Evolutionary conservation across 73 alveolate species (phyloP).

Genomic region (Paramecium octaurelia): DNA sequence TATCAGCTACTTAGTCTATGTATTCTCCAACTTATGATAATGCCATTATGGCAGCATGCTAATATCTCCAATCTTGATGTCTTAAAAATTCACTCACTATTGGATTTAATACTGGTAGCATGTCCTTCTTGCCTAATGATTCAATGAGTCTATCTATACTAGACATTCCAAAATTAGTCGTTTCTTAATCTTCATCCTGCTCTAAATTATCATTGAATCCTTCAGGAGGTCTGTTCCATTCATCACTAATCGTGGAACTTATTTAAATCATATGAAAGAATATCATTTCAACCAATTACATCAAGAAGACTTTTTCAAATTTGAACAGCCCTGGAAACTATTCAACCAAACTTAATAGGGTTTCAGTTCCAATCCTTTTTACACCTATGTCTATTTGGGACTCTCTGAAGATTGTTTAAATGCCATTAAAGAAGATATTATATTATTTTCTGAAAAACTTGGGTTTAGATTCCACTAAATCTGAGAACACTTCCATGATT

Average conservation of each 20-base stretch:
- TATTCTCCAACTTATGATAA: slow-evolving; percentile 86
- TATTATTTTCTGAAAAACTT: slow-evolving; percentile 74
- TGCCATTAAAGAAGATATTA: slow-evolving; percentile 64
- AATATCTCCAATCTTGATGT: slow-evolving; percentile 86
- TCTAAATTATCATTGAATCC: slow-evolving; percentile 81
- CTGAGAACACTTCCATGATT: slow-evolving; percentile 76
- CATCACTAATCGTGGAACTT: slow-evolving; percentile 73
- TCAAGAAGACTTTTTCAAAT: slow-evolving; percentile 64
- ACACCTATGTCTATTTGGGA: slow-evolving; percentile 61
- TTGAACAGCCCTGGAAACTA: slow-evolving; percentile 72
- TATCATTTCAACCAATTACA: slow-evolving; percentile 68
- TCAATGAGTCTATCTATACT: slow-evolving; percentile 88
- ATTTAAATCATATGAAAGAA: slow-evolving; percentile 82
- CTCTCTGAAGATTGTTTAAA: slow-evolving; percentile 63
- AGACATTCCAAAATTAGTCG: slow-evolving; percentile 85
- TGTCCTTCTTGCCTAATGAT: slow-evolving; percentile 80
- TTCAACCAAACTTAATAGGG: slow-evolving; percentile 76
- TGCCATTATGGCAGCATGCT: slow-evolving; percentile 81
- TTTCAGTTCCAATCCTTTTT: slow-evolving; percentile 76
- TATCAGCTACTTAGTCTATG: slow-evolving; percentile 72
- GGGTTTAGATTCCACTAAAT: slow-evolving; percentile 83
- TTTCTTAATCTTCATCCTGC: slow-evolving; percentile 84
- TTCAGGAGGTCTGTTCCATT: slow-evolving; percentile 84
- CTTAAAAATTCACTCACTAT: slow-evolving; percentile 66
- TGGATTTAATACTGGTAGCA: slow-evolving; percentile 68